Evolutionary conservation across 2,329 filamentous ascomycete genomes (phyloP), one percentile per base, ranked within the genome.

Genomic region (Nemania serpens): DNA sequence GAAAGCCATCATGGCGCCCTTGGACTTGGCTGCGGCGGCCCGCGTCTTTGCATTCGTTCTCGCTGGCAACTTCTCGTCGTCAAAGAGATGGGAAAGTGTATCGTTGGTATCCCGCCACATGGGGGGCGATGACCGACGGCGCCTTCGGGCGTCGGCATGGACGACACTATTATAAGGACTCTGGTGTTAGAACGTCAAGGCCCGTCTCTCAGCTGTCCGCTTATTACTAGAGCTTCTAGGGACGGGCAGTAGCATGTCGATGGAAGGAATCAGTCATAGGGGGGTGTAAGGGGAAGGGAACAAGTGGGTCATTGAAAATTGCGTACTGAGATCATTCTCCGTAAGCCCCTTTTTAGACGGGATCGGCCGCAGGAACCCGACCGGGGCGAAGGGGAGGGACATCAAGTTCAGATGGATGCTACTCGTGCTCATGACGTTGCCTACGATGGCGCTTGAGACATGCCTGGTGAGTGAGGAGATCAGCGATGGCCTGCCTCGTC

Each of bases 391-490:
- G 0, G 79, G 79, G 20, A 81, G 70, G 0, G 73, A 73, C 18
- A 70, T 73, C 39, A 73, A 73, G 50, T 69, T 66, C 3, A 70
- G 67, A 46, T 53, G 45, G 76, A 67, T 37, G 76, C 75, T 72
- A 57, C 76, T 77, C 13, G 75, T 76, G 69, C 81, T 82, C 63
- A 79, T 71, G 3, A 74, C 69, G 61, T 80, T 78, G 61, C 81
- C 79, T 4, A 72, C 71, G 22, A 71, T 73, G 4, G 75, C 73
- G 11, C 67, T n/a, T 71, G 2, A 77, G 70, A 55, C 75, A 76
- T 1, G 73, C 75, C 60, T 71, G 54, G 47, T 79, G 78, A 2
- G 78, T 77, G 15, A 81, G 71, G 6, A 78, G 63, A 29, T 76
- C 75, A 43, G 78, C 70, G 11, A 81, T 71, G 1, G 70, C 65